Evolutionary conservation across 768 basidiomycete genomes (phyloP), one percentile per base, ranked within the genome.

Genomic region (Collybia sp.): DNA sequence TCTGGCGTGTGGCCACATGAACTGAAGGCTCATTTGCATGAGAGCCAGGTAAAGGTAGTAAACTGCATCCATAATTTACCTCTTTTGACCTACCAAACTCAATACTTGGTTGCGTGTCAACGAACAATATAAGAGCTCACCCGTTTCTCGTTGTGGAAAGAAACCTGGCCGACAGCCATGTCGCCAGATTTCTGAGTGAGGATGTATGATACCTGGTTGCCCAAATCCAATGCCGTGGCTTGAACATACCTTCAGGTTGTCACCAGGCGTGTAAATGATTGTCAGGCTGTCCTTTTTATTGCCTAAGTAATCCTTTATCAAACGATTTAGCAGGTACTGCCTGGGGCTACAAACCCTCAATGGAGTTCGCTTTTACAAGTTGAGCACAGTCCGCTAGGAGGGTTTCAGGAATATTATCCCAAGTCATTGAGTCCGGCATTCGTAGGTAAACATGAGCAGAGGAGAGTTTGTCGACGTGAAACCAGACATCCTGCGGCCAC

Each of bases 401-500:
- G 1, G 77, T 68, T 45, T 84, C 75, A 0, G 96, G 93, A 32
- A 98, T 86, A n/a, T 69, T 64, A 5, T 98, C 93, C 91, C 93
- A 97, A 25, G 71, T 63, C 75, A 94, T 86, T n/a, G 68, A 71
- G 2, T 80, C 77, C 0, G 88, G 77, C 73, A 97, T 81, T 30
- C 94, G 85, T n/a, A 98, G 71, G 62, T 98, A 98, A 34, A 98
- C 94, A 63, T 97, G 93, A 1, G 94, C 93, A 2, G 93, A 96
- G 0, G 92, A 95, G 20, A 98, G 81, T 63, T 94, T 95, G 72
- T 98, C 96, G 50, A 99, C 96, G 64, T 98, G 96, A 53, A 98
- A 96, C 91, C 89, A 91, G 44, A 91, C 68, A 50, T 92, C 89
- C 63, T 86, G 81, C 6, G 88, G 85, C 85, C 85, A 87, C 6